Evolutionary conservation across 2,329 filamentous ascomycete genomes (phyloP), one percentile per base, ranked within the genome.

Genomic region (Paracamarosporium sp.): DNA sequence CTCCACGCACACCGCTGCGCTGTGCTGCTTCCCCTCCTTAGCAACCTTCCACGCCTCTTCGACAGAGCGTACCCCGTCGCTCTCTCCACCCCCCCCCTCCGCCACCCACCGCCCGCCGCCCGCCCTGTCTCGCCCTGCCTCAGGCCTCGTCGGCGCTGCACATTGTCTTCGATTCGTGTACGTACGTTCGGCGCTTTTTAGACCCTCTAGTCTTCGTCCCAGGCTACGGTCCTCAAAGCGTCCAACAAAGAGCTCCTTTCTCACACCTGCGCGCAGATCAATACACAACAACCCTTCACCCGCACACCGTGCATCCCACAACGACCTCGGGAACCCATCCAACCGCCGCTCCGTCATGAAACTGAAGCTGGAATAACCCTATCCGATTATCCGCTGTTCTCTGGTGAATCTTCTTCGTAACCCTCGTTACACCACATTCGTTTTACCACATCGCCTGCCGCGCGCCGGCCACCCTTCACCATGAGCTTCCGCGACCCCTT

Each of bases 401-500:
- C 57, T 57, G 61, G 55, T 50, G 64, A 53, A 62, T 56, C 62
- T 53, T 60, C 56, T 47, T 63, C 48, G 53, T 57, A 60, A 59
- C 64, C 61, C 55, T 48, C 54, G 57, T 59, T 64, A 55, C 65
- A 61, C 59, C 63, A 61, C 50, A 51, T 53, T 55, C 57, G 33
- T 57, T 60, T 63, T 11, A 45, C 41, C 36, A 41, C 47, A 28
- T 58, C 52, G 50, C 55, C 52, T 60, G 45, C 20, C 40, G 38
- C 31, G 46, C 55, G 52, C 60, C 44, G 55, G 30, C 47, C 40
- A 53, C 50, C 57, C 15, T 36, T 51, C 55, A 73, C 46, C 50
- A 96, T 96, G 92, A 81, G 87, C 71, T 82, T 89, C 55, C 92
- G 92, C 47, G 79, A 87, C 70, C 92, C 93, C 51, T 80, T 85